Percentiles rank a stretch among this genome's conserved stretches.
Evolutionary conservation across 331 rosid genomes (phyloP).

Genomic region (Telfairia occidentalis): DNA sequence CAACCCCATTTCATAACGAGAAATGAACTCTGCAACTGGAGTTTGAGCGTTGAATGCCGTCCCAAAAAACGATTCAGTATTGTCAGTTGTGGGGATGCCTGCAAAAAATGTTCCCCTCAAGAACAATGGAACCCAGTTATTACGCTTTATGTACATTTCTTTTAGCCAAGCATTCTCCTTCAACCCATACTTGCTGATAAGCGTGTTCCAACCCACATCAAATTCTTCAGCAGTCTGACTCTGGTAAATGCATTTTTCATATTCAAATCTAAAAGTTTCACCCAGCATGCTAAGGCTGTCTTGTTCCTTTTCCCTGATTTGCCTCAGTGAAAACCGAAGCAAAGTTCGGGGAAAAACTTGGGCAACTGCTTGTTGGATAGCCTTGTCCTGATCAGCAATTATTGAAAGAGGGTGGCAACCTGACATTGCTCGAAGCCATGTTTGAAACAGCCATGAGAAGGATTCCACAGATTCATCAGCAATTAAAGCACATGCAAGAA

Average conservation of each 20-base stretch:
- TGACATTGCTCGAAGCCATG: slow-evolving; percentile 83
- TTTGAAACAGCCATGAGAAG: slow-evolving; percentile 80
- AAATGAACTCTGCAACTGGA: slow-evolving; percentile 56
- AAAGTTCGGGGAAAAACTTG: slow-evolving; percentile 60
- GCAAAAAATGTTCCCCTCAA: slow-evolving; percentile 68
- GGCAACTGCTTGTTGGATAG: slow-evolving; percentile 63
- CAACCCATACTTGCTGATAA: slow-evolving; percentile 63
- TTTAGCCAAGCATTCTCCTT: slow-evolving; percentile 62
- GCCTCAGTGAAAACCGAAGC: slow-evolving; percentile 85
- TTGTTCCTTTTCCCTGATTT: slow-evolving; percentile 66
- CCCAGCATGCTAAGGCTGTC: slow-evolving; percentile 50
- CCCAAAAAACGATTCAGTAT: slow-evolving; percentile 68
- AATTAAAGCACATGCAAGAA: slow-evolving; percentile 81
- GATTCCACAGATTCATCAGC: slow-evolving; percentile 85
- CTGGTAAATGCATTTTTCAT: slow-evolving; percentile 65
- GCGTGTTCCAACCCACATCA: slow-evolving; percentile 58
- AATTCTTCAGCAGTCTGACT: slow-evolving; percentile 69
- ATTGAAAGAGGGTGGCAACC: slow-evolving; percentile 70
- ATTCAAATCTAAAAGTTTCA: slow-evolving; percentile 49
- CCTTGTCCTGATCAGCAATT: slow-evolving; percentile 80
- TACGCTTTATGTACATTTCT: slow-evolving; percentile 76
- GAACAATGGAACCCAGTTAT: slow-evolving; percentile 78
- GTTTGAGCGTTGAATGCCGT: slow-evolving; percentile 61
- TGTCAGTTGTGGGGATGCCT: slow-evolving; percentile 65
- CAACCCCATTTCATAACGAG: slow-evolving; percentile 68